Conservation (phyloP, 495 filamentous ascomycete genomes). For the Niebla homalea region DNA sequence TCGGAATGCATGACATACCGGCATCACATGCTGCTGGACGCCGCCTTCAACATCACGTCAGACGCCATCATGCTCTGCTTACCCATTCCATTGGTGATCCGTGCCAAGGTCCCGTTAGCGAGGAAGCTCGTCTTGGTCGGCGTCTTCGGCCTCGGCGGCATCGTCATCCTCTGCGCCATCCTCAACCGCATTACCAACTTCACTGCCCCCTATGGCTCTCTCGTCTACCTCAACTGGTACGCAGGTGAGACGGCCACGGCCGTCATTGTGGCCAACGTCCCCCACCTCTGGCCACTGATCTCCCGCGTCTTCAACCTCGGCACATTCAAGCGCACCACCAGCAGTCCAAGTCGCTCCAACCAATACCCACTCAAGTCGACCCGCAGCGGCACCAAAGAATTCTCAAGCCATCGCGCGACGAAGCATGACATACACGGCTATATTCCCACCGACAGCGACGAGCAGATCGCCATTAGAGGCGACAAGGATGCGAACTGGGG, state of each 20-base stretch:
- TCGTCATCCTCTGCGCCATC: constrained; percentile 48
- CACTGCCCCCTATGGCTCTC: constrained; percentile 34
- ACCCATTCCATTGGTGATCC: constrained; percentile 46
- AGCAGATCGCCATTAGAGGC: constrained; percentile 10
- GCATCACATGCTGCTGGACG: constrained; percentile 50
- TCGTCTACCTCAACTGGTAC: constrained; percentile 54
- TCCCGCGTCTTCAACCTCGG: constrained; percentile 38
- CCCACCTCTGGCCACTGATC: constrained; percentile 48
- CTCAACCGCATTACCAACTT: constrained; percentile 58
- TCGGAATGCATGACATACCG: constrained; percentile 8
- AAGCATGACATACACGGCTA: constrained; percentile 10
- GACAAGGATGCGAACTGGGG: neutral
- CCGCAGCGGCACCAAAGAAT: neutral
- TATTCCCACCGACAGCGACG: constrained; percentile 12
- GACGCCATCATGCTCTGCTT: constrained; percentile 49
- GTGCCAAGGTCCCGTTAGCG: constrained; percentile 33
- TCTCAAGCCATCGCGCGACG: neutral
- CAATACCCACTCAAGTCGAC: neutral
- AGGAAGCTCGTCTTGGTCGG: constrained; percentile 39
- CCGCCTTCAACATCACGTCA: constrained; percentile 54
- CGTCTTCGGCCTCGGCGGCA: constrained; percentile 42
- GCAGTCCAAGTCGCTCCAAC: constrained; percentile 1
- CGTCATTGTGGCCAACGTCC: constrained; percentile 48
- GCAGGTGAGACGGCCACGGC: constrained; percentile 51
- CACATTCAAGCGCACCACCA: constrained; percentile 24